Base-by-base conservation (phyloP, 176 grass and related monocot species). In the Oryza coarctata region DNA sequence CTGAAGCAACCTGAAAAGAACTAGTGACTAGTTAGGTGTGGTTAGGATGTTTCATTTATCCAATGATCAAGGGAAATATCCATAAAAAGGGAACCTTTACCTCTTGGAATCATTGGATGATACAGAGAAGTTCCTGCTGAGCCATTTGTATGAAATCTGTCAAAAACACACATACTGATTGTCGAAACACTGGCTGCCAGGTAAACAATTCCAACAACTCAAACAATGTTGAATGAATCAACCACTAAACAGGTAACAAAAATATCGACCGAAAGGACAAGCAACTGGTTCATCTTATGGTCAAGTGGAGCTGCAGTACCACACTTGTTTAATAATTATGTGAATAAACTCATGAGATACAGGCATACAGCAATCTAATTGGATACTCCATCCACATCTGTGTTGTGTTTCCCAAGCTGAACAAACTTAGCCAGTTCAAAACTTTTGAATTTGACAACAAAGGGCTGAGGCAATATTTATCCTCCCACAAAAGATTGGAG, bases 71-170 rank as follows among this genome's bases (percentile, higher is more conserved):
- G 73, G 57, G 0, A 88, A 55, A 77, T 77, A 1, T 33, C 10
- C 63, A 45, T 27, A 82, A 30, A 43, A 30, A 25, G 20, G 18
- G n/a, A 77, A 43, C 26, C n/a, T 8, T 63, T 74, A 95, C 97
- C 91, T 94, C 84, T 96, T 99, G 55, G 97, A 89, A 87, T 88
- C 82, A 85, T 99, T 96, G 76, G 97, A 99, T 43, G 91, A 99
- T 3, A 99, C 65, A 22, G 82, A 95, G 81, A 99, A 95, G 20
- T 95, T 88, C 41, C 96, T 87, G 87, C 96, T 99, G 47, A 99
- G 87, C 96, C 96, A 99, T 90, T 99, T 99, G 82, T 99, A 99
- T 7, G 96, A 95, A 85, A 99, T 86, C 93, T 99, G 90, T n/a
- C 30, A 77, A 18, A 86, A 80, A 30, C 27, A 66, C 39, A 76